These are phyloP conservation scores for Leishmania braziliensis DNA, from an alignment of 208 protist species.

Conservation along the genomic window DNA sequence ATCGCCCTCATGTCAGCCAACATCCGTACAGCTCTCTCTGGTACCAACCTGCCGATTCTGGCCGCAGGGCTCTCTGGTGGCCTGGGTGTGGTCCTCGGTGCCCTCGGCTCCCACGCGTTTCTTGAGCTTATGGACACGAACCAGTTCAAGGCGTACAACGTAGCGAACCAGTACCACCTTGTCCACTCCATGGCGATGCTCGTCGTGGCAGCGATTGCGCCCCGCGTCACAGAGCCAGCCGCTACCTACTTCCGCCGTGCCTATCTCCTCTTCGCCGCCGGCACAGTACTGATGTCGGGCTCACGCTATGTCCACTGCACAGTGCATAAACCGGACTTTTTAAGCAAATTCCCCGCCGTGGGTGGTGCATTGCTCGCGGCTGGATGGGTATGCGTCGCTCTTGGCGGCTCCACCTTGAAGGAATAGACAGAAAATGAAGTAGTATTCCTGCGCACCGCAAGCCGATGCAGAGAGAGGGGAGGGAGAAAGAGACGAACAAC, in stretches of 20 bases:
- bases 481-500: background rate
- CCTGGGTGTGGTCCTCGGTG: conserved; percentile 43
- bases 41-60: conserved; percentile 35
- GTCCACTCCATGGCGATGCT: conserved; percentile 70
- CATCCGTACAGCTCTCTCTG: conserved; percentile 30
- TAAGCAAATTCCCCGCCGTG: conserved; percentile 29
- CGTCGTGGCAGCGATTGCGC: conserved; percentile 38
- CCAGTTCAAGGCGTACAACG: conserved; percentile 48
- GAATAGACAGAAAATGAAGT: background rate
- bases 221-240: conserved; percentile 25
- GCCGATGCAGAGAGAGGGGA: background rate
- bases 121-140: conserved; percentile 44
- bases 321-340: conserved; percentile 43
- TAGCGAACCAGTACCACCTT: conserved; percentile 73
- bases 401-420: conserved; percentile 21
- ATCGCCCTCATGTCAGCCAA: conserved; percentile 14
- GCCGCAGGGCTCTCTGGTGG: conserved; percentile 42
- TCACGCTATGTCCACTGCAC: conserved; percentile 52
- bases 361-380: conserved; percentile 38
- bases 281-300: conserved; percentile 33
- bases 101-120: conserved; percentile 59
- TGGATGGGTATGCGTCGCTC: conserved; percentile 40
- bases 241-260: conserved; percentile 34
- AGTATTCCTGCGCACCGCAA: background rate
- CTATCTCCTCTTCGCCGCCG: conserved; percentile 41